phyloP scores from a whole-genome alignment of 106 monocot genomes.

The Apostasia shenzhenica region DNA sequence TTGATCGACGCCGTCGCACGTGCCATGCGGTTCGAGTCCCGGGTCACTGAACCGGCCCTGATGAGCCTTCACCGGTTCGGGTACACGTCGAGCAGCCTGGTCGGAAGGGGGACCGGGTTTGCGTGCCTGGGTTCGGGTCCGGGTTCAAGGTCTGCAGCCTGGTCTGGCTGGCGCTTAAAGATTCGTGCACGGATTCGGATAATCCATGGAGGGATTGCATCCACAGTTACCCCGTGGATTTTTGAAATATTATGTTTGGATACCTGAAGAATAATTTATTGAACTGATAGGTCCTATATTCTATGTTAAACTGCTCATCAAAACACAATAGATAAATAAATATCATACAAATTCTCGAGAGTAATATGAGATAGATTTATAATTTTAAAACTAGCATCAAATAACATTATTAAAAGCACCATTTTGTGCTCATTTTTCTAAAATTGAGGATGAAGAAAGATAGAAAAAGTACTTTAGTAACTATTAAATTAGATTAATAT shows the following conservation, averaged over 20 bases:
- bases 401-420: too few species aligned
- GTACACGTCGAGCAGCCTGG: constrained; percentile 71
- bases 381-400: too few species aligned
- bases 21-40: constrained; percentile 25
- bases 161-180: constrained; percentile 40
- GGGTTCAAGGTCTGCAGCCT: constrained; percentile 76
- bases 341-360: too few species aligned
- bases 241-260: not conserved
- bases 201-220: constrained; percentile 65
- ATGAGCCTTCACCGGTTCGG: constrained; percentile 77
- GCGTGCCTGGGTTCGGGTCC: constrained; percentile 84
- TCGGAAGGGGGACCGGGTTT: constrained; percentile 53
- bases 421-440: too few species aligned
- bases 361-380: too few species aligned
- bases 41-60: constrained; percentile 54
- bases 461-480: too few species aligned
- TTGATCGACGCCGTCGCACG: constrained; percentile 43
- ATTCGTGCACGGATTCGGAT: constrained; percentile 27
- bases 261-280: too few species aligned
- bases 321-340: too few species aligned
- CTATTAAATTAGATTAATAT: too few species aligned
- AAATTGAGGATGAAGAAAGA: too few species aligned
- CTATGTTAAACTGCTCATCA: too few species aligned
- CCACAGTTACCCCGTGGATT: constrained; percentile 46
- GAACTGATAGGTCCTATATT: too few species aligned